Conservation (phyloP, 148 eudicot species). For the Rhododendron vialii region DNA sequence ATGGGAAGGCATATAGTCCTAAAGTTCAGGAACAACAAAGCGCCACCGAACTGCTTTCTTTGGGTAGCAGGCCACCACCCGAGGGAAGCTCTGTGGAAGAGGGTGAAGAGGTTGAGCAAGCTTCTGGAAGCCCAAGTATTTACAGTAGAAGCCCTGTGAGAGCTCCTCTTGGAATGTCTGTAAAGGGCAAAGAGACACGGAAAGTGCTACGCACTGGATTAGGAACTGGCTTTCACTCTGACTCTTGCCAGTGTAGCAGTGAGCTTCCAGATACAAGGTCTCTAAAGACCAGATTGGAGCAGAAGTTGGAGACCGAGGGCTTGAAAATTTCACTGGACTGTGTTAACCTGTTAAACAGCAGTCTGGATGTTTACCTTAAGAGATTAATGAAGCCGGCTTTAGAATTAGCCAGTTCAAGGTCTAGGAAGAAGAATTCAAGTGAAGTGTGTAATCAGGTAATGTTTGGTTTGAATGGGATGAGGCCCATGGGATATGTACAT, state of each 20-base stretch:
- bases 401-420: constrained; percentile 43
- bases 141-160: constrained; percentile 68
- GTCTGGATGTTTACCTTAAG: constrained; percentile 58
- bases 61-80: constrained; percentile 59
- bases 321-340: constrained; percentile 50
- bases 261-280: constrained; percentile 55
- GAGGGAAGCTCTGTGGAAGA: constrained; percentile 70
- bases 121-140: constrained; percentile 45
- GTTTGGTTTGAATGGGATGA: constrained; percentile 29
- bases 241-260: constrained; percentile 43
- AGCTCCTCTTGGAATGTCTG: constrained; percentile 68
- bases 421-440: constrained; percentile 16
- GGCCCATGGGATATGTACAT: constrained; percentile 23
- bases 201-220: constrained; percentile 35
- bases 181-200: constrained; percentile 45
- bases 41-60: constrained; percentile 58
- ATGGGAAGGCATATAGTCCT: constrained; percentile 46
- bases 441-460: constrained; percentile 15
- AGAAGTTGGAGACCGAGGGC: constrained; percentile 53
- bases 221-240: constrained; percentile 12
- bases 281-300: constrained; percentile 50
- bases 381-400: constrained; percentile 57
- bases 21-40: constrained; percentile 63
- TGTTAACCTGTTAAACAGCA: constrained; percentile 56
- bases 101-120: constrained; percentile 83